Percentiles rank a stretch among this genome's conserved stretches.
phyloP scores from a whole-genome alignment of 2,329 filamentous ascomycete species.

The Chrysoporthe austroafricana region DNA sequence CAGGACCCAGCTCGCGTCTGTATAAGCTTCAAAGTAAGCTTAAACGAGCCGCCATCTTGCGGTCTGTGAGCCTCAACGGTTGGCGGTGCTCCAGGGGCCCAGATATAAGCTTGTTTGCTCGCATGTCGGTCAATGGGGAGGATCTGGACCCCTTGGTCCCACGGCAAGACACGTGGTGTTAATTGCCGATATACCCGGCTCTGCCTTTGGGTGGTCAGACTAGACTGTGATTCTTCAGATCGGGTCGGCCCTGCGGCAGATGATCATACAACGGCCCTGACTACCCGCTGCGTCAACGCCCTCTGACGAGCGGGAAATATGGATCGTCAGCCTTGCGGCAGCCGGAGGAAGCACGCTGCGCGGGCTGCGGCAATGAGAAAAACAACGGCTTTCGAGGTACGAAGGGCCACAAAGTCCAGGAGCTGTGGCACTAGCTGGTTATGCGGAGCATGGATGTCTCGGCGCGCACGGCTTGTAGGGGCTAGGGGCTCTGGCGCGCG shows the following conservation, averaged over 20 bases:
- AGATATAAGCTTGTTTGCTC: constrained; percentile 6
- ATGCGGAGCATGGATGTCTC: not conserved
- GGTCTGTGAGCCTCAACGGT: not conserved
- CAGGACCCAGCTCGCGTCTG: not conserved
- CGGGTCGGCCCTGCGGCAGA: no score
- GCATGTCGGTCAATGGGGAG: not conserved
- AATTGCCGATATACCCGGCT: not conserved
- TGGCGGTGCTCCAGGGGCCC: not conserved
- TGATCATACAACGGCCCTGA: no score
- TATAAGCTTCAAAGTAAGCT: constrained; percentile 3
- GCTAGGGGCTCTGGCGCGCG: no score
- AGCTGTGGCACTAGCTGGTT: not conserved
- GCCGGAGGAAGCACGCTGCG: no score
- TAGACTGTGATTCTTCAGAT: no score
- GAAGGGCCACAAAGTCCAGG: not conserved
- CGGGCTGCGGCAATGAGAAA: not conserved
- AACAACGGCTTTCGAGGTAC: not conserved
- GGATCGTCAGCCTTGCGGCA: not conserved
- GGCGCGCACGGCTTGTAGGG: not conserved
- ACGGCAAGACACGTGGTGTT: not conserved
- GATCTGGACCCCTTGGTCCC: not conserved
- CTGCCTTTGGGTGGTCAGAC: not conserved
- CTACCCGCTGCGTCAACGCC: no score
- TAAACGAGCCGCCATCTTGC: not conserved
- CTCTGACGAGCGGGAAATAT: not conserved